These are phyloP conservation scores for Lasiodiplodia theobromae DNA, from an alignment of 2,329 filamentous ascomycete species.

Conservation along the genomic window DNA sequence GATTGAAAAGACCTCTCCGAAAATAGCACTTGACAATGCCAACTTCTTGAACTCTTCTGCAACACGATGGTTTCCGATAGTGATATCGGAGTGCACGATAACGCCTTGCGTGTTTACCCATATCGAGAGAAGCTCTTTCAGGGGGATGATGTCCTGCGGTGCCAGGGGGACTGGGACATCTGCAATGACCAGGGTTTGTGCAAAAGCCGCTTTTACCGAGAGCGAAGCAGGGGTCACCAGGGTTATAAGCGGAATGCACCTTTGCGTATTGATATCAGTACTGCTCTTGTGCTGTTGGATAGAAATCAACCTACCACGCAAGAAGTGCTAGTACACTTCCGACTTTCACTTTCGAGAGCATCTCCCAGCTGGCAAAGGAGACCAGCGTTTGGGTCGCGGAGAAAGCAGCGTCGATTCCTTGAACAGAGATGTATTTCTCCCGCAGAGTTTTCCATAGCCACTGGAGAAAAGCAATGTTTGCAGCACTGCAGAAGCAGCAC, in stretches of 20 bases:
- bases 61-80: not conserved
- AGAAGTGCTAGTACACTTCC: not conserved
- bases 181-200: not conserved
- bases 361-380: not conserved
- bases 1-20: not conserved
- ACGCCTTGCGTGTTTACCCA: not conserved
- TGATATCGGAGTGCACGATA: not conserved
- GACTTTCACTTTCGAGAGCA: not conserved
- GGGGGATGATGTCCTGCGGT: not conserved
- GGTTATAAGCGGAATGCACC: not conserved
- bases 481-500: constrained; percentile 1
- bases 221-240: constrained; percentile 1
- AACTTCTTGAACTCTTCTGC: not conserved
- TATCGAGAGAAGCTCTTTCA: not conserved
- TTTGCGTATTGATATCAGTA: not conserved
- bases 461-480: not conserved
- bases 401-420: not conserved
- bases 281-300: not conserved
- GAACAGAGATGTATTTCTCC: not conserved
- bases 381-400: not conserved
- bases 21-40: not conserved
- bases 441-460: not conserved
- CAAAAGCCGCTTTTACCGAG: not conserved
- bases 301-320: not conserved
- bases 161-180: not conserved